Evolutionary conservation across 495 filamentous ascomycete genomes (phyloP).

Genomic region (Penicillium goetzii): DNA sequence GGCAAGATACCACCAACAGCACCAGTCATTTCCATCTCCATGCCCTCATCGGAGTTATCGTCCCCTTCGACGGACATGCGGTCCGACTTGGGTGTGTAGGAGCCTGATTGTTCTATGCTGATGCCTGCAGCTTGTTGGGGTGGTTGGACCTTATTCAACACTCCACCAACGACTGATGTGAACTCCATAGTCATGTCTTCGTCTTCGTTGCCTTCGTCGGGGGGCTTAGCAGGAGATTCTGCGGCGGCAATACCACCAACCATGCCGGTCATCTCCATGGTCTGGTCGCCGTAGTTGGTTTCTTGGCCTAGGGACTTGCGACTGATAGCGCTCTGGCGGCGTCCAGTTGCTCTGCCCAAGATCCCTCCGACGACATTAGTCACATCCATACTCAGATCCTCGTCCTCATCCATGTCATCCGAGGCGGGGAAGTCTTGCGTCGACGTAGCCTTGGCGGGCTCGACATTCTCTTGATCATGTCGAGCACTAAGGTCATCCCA

Average conservation of each 20-base stretch:
- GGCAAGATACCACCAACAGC: conserved; percentile 70
- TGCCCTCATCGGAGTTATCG: conserved; percentile 46
- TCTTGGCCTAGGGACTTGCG: conserved; percentile 47
- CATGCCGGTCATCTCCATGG: conserved; percentile 79
- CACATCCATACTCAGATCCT: conserved; percentile 84
- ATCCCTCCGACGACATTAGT: conserved; percentile 85
- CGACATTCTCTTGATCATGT: conserved; percentile 65
- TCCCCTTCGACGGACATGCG: conserved; percentile 40
- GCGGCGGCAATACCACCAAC: conserved; percentile 64
- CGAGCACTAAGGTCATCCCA: conserved; percentile 53
- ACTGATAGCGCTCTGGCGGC: conserved; percentile 38
- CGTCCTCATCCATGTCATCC: conserved; percentile 47
- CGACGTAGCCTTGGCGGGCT: conserved; percentile 49
- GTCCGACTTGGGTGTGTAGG: conserved; percentile 31
- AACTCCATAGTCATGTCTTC: conserved; percentile 84
- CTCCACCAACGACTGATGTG: conserved; percentile 71
- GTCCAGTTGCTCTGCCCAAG: conserved; percentile 50
- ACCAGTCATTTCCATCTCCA: conserved; percentile 74
- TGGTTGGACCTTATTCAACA: conserved; percentile 50
- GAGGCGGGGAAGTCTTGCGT: conserved; percentile 11
- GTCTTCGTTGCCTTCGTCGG: conserved; percentile 56
- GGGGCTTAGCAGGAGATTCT: conserved; percentile 38
- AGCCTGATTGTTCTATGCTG: conserved; percentile 32
- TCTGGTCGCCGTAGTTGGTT: conserved; percentile 59
- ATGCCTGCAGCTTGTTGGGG: conserved; percentile 15